phyloP scores from a whole-genome alignment of 129 eudicot species.

The Cynara cardunculus region DNA sequence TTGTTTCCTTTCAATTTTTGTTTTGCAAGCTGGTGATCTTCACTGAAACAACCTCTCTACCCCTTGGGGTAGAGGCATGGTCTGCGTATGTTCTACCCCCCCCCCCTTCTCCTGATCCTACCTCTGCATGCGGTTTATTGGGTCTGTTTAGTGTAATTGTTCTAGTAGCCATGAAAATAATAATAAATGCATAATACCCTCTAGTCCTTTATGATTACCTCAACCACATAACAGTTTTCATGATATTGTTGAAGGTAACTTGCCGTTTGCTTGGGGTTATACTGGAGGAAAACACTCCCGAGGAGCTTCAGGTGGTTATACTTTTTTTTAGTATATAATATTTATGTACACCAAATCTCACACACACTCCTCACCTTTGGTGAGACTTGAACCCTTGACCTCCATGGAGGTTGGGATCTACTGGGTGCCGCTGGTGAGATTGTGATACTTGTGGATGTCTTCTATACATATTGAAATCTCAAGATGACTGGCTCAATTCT shows the following conservation, averaged over 20 bases:
- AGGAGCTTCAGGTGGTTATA: conserved; percentile 72
- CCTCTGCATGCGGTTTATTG: background rate
- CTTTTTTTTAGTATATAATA: background rate
- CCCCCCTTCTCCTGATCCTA: too few species aligned
- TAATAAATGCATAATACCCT: background rate
- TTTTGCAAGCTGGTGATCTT: too few species aligned
- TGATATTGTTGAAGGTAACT: conserved; percentile 55
- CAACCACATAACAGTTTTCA: background rate
- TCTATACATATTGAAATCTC: background rate
- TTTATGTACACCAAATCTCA: background rate
- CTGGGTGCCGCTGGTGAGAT: conserved; percentile 30
- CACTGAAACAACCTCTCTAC: too few species aligned
- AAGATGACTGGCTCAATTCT: background rate
- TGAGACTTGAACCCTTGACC: background rate
- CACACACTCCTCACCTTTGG: background rate
- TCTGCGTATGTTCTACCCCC: too few species aligned
- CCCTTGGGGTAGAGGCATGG: too few species aligned
- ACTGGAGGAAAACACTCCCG: conserved; percentile 81
- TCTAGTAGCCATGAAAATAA: background rate
- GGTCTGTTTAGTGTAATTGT: background rate
- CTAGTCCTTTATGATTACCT: background rate
- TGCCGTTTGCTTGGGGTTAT: conserved; percentile 83
- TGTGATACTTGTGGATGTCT: background rate
- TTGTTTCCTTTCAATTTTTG: too few species aligned
- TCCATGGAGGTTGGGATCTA: background rate